Percentiles rank a stretch among this genome's conserved stretches.
phyloP scores from a whole-genome alignment of 2,329 filamentous ascomycete genomes.

The Colletotrichum musae region DNA sequence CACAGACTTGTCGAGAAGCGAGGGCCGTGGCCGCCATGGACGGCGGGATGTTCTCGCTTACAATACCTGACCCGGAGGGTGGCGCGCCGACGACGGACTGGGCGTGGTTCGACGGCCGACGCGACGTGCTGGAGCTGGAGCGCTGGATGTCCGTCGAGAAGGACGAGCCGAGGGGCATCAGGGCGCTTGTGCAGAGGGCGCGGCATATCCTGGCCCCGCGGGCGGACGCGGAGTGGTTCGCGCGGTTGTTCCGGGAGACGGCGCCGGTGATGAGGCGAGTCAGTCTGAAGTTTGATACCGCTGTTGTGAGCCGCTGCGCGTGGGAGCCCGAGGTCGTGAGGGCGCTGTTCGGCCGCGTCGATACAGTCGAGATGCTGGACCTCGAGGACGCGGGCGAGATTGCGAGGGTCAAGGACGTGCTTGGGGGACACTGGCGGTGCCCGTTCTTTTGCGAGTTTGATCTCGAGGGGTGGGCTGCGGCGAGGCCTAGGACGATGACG shows the following conservation, averaged over 20 bases:
- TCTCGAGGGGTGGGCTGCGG: slow-evolving; percentile 30
- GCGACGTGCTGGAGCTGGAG: slow-evolving; percentile 36
- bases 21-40: slow-evolving; percentile 23
- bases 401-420: slow-evolving; percentile 4
- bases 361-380: slow-evolving; percentile 21
- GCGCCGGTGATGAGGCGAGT: slow-evolving; percentile 5
- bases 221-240: slow-evolving; percentile 34
- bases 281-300: slow-evolving; percentile 24
- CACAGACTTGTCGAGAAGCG: slow-evolving; percentile 27
- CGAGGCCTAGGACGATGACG: background rate
- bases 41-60: slow-evolving; percentile 2
- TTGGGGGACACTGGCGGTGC: slow-evolving; percentile 21
- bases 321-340: slow-evolving; percentile 14
- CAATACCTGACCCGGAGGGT: background rate
- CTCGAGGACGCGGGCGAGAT: slow-evolving; percentile 31
- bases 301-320: slow-evolving; percentile 7
- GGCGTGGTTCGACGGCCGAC: slow-evolving; percentile 27
- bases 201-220: slow-evolving; percentile 20
- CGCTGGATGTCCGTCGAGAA: slow-evolving; percentile 23
- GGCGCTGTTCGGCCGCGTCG: slow-evolving; percentile 5
- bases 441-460: slow-evolving; percentile 37
- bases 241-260: slow-evolving; percentile 10
- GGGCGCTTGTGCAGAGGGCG: slow-evolving; percentile 1
- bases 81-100: background rate
- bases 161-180: slow-evolving; percentile 13